These are phyloP conservation scores for Leccinum olivaceopallidum DNA, from an alignment of 768 basidiomycete genomes.

Conservation along the genomic window DNA sequence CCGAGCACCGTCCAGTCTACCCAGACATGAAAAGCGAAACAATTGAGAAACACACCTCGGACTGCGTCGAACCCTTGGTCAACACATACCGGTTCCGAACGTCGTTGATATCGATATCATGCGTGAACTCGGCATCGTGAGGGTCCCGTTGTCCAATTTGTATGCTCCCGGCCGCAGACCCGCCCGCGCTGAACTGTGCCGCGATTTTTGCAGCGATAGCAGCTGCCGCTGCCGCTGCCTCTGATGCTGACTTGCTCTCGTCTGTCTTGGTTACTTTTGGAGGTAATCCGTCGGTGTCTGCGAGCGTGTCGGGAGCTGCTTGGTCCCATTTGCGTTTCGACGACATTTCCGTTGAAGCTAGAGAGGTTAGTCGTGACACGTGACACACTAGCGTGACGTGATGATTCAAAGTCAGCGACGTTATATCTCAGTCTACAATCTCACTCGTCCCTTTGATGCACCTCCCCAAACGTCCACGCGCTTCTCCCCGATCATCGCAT, in stretches of 20 bases:
- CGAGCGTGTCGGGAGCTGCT: constrained; percentile 44
- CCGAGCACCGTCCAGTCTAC: constrained; percentile 7
- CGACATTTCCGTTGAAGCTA: constrained; percentile 44
- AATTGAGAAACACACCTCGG: constrained; percentile 61
- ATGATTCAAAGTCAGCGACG: constrained; percentile 24
- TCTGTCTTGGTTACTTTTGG: constrained; percentile 47
- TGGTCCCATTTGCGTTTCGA: constrained; percentile 87
- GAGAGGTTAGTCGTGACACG: constrained; percentile 3
- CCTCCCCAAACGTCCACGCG: constrained; percentile 35
- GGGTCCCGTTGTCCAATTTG: constrained; percentile 55
- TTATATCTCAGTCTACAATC: background rate
- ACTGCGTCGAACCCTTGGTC: constrained; percentile 91
- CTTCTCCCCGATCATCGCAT: constrained; percentile 29
- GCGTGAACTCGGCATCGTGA: constrained; percentile 78
- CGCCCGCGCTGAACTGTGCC: constrained; percentile 67
- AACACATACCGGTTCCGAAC: constrained; percentile 91
- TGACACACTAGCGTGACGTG: constrained; percentile 19
- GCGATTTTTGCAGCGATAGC: constrained; percentile 96
- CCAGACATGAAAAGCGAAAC: background rate
- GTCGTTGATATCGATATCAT: constrained; percentile 98
- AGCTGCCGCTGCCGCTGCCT: constrained; percentile 70
- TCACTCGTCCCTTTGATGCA: constrained; percentile 17
- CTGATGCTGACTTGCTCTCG: constrained; percentile 52
- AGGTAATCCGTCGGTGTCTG: constrained; percentile 42
- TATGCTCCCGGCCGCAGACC: constrained; percentile 38